phyloP scores from a whole-genome alignment of 2,329 filamentous ascomycete species.

The Colletotrichum horii region DNA sequence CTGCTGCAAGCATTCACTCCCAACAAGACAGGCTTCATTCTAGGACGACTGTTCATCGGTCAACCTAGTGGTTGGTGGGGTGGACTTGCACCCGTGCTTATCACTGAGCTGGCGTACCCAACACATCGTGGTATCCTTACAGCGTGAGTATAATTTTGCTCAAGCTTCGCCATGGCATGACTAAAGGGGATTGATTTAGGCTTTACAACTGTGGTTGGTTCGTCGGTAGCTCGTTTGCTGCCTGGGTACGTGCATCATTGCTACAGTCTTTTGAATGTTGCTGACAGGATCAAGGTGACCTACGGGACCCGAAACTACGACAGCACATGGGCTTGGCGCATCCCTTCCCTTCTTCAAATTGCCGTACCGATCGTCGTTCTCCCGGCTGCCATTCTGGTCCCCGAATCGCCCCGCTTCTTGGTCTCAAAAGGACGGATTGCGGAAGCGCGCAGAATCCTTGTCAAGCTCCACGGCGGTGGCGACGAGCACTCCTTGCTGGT shows the following conservation, averaged over 20 bases:
- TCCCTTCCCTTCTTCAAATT: background rate
- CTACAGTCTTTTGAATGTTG: fast-evolving
- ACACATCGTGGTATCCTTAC: conserved; percentile 34
- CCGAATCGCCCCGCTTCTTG: conserved; percentile 21
- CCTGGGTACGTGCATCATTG: fast-evolving
- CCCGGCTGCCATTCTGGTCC: conserved; percentile 25
- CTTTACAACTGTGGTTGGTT: background rate
- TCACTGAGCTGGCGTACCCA: conserved; percentile 50
- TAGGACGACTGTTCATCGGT: conserved; percentile 41
- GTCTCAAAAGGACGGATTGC: background rate
- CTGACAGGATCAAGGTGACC: background rate
- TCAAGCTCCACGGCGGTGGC: conserved; percentile 45
- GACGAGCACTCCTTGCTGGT: conserved; percentile 44
- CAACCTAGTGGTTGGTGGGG: conserved; percentile 35
- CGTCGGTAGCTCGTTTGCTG: background rate
- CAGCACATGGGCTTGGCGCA: background rate
- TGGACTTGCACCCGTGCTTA: conserved; percentile 37
- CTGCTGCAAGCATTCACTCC: conserved; percentile 31
- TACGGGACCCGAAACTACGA: background rate
- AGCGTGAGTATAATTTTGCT: conserved; percentile 24
- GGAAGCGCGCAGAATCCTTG: conserved; percentile 41
- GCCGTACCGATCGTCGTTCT: background rate
- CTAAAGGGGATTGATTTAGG: background rate
- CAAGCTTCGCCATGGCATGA: background rate
- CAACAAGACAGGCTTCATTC: conserved; percentile 33